Evolutionary conservation across 208 protist genomes (phyloP).

Genomic region (Crithidia bombi): DNA sequence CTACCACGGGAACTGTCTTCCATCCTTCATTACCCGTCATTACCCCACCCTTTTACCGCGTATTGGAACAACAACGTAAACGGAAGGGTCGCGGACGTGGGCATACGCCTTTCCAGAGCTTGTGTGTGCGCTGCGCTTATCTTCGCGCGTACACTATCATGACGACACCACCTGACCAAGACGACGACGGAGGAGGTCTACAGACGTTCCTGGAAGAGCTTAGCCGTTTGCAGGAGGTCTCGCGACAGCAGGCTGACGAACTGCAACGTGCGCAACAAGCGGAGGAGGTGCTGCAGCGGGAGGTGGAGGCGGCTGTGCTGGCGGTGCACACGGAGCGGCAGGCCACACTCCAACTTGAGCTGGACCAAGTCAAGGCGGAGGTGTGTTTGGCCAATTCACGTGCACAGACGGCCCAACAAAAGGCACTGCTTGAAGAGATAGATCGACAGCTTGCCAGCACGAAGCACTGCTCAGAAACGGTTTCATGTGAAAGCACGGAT

Average conservation of each 20-base stretch:
- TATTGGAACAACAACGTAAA: too few species aligned
- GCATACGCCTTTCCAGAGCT: not conserved
- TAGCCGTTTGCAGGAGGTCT: slow-evolving; percentile 16
- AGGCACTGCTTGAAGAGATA: not conserved
- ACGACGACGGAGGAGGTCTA: not conserved
- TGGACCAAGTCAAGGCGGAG: slow-evolving; percentile 3
- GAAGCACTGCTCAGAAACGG: not conserved
- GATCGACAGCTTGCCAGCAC: not conserved
- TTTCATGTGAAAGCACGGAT: too few species aligned
- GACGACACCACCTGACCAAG: not conserved
- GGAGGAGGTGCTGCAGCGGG: slow-evolving; percentile 6
- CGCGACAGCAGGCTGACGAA: slow-evolving; percentile 4
- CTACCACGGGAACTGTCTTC: too few species aligned
- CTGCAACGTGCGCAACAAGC: slow-evolving; percentile 6
- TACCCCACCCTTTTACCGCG: too few species aligned
- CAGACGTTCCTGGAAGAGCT: slow-evolving; percentile 36
- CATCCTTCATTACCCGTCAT: too few species aligned
- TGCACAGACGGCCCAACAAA: not conserved
- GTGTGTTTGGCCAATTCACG: not conserved
- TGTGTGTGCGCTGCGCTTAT: not conserved
- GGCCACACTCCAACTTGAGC: slow-evolving; percentile 21
- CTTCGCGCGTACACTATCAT: not conserved
- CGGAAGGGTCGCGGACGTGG: too few species aligned
- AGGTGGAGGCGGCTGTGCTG: not conserved
- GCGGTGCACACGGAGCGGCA: slow-evolving; percentile 10